Evolutionary conservation across 2,329 filamentous ascomycete species (phyloP).

Genomic region (Colletotrichum spinosum): DNA sequence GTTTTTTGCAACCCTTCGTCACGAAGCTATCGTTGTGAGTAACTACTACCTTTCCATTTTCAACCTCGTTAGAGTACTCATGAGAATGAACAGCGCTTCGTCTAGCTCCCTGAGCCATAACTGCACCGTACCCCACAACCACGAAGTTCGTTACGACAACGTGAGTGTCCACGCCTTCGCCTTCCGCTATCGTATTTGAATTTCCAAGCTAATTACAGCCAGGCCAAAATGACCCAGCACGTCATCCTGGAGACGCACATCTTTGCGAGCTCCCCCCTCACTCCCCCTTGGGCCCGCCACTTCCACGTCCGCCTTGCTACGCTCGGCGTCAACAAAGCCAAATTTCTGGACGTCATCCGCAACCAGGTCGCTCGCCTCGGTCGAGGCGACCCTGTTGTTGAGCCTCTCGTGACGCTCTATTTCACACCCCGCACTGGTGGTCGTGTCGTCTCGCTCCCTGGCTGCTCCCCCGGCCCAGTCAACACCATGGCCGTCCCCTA

Average conservation of each 20-base stretch:
- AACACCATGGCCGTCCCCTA: neutral
- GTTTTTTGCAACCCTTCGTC: no score
- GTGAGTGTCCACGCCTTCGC: no score
- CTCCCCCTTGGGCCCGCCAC: slow-evolving; percentile 9
- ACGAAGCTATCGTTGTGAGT: no score
- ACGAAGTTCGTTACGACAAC: no score
- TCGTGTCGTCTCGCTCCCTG: slow-evolving; percentile 19
- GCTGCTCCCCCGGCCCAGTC: neutral
- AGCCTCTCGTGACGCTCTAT: slow-evolving; percentile 28
- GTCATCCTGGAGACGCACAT: slow-evolving; percentile 29
- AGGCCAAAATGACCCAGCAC: slow-evolving; percentile 21
- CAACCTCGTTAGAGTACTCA: no score
- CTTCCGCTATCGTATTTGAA: no score
- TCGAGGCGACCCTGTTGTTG: slow-evolving; percentile 25
- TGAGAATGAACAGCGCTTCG: no score
- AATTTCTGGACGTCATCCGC: slow-evolving; percentile 22
- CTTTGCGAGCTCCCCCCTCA: slow-evolving; percentile 3
- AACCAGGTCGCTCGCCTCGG: slow-evolving; percentile 14
- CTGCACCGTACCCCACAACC: no score
- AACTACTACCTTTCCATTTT: no score
- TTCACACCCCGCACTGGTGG: slow-evolving; percentile 16
- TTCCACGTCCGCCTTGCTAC: slow-evolving; percentile 25
- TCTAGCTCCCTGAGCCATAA: no score
- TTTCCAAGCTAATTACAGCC: neutral
- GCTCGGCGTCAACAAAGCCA: slow-evolving; percentile 12